Percentiles rank a stretch among this genome's conserved stretches.
phyloP scores from a whole-genome alignment of 192 early-diverging fungal species.

The Bifiguratus adelaidae region DNA sequence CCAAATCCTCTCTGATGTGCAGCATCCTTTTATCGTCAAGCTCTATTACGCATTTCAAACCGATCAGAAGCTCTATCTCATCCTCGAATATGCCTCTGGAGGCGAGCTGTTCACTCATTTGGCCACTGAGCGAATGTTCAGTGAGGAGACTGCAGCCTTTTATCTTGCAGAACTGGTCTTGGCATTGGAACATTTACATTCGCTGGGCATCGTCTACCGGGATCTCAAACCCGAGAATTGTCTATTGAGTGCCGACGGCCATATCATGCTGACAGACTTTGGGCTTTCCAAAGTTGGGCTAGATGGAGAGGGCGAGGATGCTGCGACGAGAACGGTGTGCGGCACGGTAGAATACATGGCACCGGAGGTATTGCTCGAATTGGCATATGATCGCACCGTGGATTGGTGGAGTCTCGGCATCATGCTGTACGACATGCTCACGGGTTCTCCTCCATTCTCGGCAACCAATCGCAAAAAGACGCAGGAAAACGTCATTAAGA shows the following conservation, averaged over 20 bases:
- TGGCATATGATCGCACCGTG: conserved; percentile 59
- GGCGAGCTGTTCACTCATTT: conserved; percentile 93
- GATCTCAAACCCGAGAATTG: conserved; percentile 73
- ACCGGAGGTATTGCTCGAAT: conserved; percentile 56
- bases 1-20: conserved; percentile 72
- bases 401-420: conserved; percentile 93
- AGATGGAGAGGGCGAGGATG: conserved; percentile 38
- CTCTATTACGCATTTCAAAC: conserved; percentile 92
- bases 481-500: conserved; percentile 74
- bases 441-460: conserved; percentile 71
- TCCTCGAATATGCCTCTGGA: conserved; percentile 84
- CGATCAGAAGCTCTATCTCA: conserved; percentile 72
- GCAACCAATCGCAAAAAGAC: conserved; percentile 74
- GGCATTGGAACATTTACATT: conserved; percentile 81
- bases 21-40: conserved; percentile 89
- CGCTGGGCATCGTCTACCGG: conserved; percentile 81
- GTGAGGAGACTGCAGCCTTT: conserved; percentile 79
- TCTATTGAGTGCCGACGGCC: conserved; percentile 62
- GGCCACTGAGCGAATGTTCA: conserved; percentile 49
- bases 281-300: conserved; percentile 80
- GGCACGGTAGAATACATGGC: conserved; percentile 76
- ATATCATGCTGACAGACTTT: conserved; percentile 89
- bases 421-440: conserved; percentile 88
- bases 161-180: conserved; percentile 83
- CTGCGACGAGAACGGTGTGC: conserved; percentile 51